phyloP scores from a whole-genome alignment of 2,329 filamentous ascomycete genomes.

The Nigrospora sphaerica region DNA sequence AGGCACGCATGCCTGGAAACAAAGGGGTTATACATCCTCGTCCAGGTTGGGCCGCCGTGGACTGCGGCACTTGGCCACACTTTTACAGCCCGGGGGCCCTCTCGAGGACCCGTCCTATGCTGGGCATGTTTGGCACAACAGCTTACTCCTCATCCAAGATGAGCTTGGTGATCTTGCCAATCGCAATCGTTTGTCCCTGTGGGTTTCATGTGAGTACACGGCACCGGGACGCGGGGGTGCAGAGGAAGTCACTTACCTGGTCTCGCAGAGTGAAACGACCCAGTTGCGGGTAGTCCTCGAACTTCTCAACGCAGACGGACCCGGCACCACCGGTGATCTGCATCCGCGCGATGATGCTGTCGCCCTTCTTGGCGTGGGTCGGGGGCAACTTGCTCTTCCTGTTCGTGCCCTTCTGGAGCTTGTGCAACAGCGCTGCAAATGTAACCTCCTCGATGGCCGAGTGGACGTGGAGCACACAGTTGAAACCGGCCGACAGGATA shows the following conservation, averaged over 20 bases:
- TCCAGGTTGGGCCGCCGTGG: no score
- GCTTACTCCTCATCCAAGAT: conserved; percentile 32
- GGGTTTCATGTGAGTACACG: conserved; percentile 17
- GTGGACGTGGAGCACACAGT: conserved; percentile 96
- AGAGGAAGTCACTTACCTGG: conserved; percentile 50
- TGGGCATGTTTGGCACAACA: background rate
- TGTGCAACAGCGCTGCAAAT: conserved; percentile 81
- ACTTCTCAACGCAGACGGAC: conserved; percentile 85
- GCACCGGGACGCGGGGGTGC: conserved; percentile 17
- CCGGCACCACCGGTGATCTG: conserved; percentile 81
- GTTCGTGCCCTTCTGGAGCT: conserved; percentile 88
- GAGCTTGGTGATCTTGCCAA: conserved; percentile 97
- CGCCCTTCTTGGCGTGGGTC: conserved; percentile 75
- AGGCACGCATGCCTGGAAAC: no score
- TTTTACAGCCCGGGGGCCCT: no score
- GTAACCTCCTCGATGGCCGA: conserved; percentile 97
- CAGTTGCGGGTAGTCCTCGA: conserved; percentile 93
- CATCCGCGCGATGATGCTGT: conserved; percentile 85
- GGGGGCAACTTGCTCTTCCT: conserved; percentile 91
- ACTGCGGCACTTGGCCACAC: no score
- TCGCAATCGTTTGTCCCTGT: conserved; percentile 97
- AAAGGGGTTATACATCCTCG: no score
- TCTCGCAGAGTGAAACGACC: conserved; percentile 86
- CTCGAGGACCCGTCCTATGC: no score
- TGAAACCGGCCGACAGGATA: conserved; percentile 91